phyloP scores from a whole-genome alignment of 2,329 filamentous ascomycete genomes.

The Diplodia intermedia region DNA sequence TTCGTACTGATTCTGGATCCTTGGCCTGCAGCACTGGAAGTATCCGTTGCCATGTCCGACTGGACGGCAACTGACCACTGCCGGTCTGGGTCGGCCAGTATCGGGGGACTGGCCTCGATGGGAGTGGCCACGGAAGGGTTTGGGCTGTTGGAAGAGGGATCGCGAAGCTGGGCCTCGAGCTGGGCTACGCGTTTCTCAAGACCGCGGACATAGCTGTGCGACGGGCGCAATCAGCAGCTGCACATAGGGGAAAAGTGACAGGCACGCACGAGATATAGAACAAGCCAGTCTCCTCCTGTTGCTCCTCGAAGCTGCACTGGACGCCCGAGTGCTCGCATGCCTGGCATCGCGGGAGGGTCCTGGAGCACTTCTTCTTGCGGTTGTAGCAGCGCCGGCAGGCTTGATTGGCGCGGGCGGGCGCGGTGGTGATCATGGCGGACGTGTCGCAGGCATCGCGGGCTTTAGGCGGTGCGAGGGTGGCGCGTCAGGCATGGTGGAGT shows the following conservation, averaged over 20 bases:
- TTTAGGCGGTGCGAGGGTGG: background rate
- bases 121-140: background rate
- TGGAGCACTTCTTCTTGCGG: slow-evolving; percentile 28
- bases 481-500: background rate
- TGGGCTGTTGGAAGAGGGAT: slow-evolving; percentile 13
- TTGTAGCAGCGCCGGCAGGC: slow-evolving; percentile 24
- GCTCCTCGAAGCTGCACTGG: slow-evolving; percentile 29
- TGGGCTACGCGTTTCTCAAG: slow-evolving; percentile 17
- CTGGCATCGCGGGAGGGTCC: slow-evolving; percentile 22
- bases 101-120: background rate
- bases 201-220: slow-evolving; percentile 21
- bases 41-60: slow-evolving; percentile 7
- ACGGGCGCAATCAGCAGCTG: background rate
- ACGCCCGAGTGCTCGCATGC: slow-evolving; percentile 20
- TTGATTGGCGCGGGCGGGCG: slow-evolving; percentile 20
- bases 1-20: slow-evolving; percentile 3
- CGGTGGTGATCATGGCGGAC: slow-evolving; percentile 26
- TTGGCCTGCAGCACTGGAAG: slow-evolving; percentile 1
- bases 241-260: background rate
- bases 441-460: slow-evolving; percentile 17
- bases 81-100: background rate
- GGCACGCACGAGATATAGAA: slow-evolving; percentile 18
- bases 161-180: slow-evolving; percentile 21
- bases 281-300: slow-evolving; percentile 16
- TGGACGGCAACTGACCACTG: slow-evolving; percentile 1